Evolutionary conservation across 768 basidiomycete genomes (phyloP), one percentile per base, ranked within the genome.

Genomic region (Suillus fuscotomentosus): DNA sequence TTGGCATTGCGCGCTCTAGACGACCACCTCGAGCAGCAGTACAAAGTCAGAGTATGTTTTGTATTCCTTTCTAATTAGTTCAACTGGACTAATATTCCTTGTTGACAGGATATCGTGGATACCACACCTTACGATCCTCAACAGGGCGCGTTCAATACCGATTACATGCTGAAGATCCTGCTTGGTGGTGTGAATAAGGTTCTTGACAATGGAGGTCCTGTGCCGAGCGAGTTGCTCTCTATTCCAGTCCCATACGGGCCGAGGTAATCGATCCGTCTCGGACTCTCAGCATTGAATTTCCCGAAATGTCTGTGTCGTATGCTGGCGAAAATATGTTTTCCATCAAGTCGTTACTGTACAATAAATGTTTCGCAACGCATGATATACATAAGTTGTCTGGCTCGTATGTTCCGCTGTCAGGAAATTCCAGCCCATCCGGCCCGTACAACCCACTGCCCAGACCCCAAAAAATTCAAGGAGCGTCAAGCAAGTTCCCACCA

Each of bases 51-150:
- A 31, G 63, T 61, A 27, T 24, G 63, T 45, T 60, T 36, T 15
- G 5, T 15, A 27, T 62, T n/a, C 5, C 34, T 63, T 45, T n/a
- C 22, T 38, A 47, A 17, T 9, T 42, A 24, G 14, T 27, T 42
- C 13, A 24, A 14, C 39, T 24, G 38, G 60, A 15, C 38, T 36
- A 9, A 62, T 8, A 11, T 42, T 17, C 0, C 24, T n/a, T 36
- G 17, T 61, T 8, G 17, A 60, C 42, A 77, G 64, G 80, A 81
- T 66, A 80, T 80, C 63, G 79, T 81, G n/a, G 80, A 80, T 65
- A 78, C 77, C 13, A 76, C 78, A 24, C 70, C 72, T 14, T 79
- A 43, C 43, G 31, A 63, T n/a, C 57, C 60, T 36, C 27, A 59
- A 62, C 42, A 61, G 8, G 63, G 63, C 39, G 59, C 63, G 5